These are phyloP conservation scores for Allium cepa DNA, from an alignment of 106 monocot genomes.

Conservation along the genomic window DNA sequence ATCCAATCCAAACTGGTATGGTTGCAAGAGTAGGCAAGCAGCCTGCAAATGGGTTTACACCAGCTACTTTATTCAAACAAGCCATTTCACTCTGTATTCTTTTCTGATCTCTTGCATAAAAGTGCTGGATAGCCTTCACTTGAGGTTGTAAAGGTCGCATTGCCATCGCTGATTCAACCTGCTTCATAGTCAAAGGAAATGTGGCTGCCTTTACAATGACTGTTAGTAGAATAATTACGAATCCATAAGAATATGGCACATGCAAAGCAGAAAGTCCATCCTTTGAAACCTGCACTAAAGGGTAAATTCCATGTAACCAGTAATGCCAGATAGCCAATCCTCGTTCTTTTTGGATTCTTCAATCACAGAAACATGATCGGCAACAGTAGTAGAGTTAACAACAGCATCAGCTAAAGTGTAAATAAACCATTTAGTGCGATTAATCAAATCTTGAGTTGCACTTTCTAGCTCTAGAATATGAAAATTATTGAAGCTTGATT, in stretches of 20 bases:
- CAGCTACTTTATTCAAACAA: conserved; percentile 87
- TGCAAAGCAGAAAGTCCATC: conserved; percentile 77
- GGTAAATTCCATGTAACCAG: conserved; percentile 57
- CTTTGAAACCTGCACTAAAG: conserved; percentile 74
- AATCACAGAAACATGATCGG: conserved; percentile 13
- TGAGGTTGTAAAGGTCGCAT: conserved; percentile 83
- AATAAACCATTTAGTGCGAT: conserved; percentile 33
- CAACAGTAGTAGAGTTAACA: conserved; percentile 18
- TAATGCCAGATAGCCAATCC: conserved; percentile 82
- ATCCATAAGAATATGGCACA: conserved; percentile 95
- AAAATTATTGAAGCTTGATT: conserved; percentile 1
- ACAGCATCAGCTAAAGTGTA: conserved; percentile 79
- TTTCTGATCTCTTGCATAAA: conserved; percentile 82
- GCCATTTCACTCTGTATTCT: conserved; percentile 95
- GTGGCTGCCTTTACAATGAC: conserved; percentile 86
- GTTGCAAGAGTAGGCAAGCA: conserved; percentile 43
- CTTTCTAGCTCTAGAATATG: conserved; percentile 25
- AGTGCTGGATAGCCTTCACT: conserved; percentile 88
- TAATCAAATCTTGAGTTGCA: conserved; percentile 23
- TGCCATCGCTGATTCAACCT: conserved; percentile 85
- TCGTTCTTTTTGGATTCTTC: conserved; percentile 46
- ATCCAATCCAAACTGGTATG: conserved; percentile 96
- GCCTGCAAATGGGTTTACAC: conserved; percentile 55
- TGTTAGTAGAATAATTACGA: conserved; percentile 91
- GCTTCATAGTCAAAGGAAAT: conserved; percentile 92